These are phyloP conservation scores for Myxozyma monticola DNA, from an alignment of 805 yeast genomes.

Conservation along the genomic window DNA sequence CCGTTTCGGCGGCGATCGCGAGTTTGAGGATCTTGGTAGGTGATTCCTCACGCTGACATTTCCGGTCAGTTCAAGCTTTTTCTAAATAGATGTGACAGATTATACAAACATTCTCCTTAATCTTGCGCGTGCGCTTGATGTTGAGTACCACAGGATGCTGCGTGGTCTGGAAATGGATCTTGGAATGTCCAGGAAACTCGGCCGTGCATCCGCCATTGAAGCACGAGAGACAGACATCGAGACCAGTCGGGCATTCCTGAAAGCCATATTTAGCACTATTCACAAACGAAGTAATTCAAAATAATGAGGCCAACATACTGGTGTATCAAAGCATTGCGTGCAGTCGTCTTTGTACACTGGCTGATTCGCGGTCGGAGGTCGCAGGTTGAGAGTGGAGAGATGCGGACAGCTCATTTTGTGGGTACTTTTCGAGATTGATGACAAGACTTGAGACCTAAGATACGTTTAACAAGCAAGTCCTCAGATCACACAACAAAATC, in stretches of 20 bases:
- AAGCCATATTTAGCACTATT: not conserved
- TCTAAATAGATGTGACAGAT: constrained; percentile 3
- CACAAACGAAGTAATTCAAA: not conserved
- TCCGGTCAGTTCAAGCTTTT: not conserved
- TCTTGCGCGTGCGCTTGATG: constrained; percentile 42
- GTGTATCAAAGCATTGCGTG: constrained; percentile 77
- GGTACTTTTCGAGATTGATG: not conserved
- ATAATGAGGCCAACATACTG: constrained; percentile 39
- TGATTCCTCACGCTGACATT: constrained; percentile 37
- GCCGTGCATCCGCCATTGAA: constrained; percentile 45
- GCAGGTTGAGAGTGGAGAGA: constrained; percentile 9
- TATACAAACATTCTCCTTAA: constrained; percentile 1
- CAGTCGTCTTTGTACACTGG: constrained; percentile 85
- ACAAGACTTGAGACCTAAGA: not conserved
- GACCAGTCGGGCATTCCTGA: constrained; percentile 49
- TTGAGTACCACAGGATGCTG: constrained; percentile 62
- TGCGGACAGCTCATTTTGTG: constrained; percentile 24
- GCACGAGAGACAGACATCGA: constrained; percentile 75
- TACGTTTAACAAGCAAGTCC: too few species aligned
- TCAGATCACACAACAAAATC: too few species aligned
- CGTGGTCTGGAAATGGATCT: constrained; percentile 53
- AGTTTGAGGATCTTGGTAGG: constrained; percentile 59
- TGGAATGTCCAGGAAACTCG: constrained; percentile 65
- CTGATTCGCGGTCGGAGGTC: constrained; percentile 30
- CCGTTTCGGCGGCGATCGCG: constrained; percentile 63